phyloP scores from a whole-genome alignment of 306 rosid species.

The Quercus berberidifolia region DNA sequence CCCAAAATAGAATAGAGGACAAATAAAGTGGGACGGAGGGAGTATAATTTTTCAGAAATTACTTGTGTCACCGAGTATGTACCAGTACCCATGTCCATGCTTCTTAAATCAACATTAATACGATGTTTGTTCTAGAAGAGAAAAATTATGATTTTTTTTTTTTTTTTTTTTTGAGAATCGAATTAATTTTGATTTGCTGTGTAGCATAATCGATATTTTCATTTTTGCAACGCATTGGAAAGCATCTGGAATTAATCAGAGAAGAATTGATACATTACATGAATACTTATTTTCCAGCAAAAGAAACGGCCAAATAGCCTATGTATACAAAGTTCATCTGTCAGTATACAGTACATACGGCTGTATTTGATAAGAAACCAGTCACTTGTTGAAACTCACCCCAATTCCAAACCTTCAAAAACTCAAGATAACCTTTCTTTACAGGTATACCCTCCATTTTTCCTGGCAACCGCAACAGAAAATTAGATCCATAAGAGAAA shows the following conservation, averaged over 20 bases:
- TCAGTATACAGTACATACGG: slow-evolving; percentile 20
- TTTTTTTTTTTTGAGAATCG: no score
- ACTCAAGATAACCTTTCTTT: slow-evolving; percentile 31
- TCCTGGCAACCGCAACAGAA: slow-evolving; percentile 23
- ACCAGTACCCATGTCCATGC: no score
- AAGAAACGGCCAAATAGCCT: slow-evolving; percentile 23
- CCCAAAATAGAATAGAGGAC: no score
- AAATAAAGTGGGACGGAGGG: no score
- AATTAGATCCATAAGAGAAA: slow-evolving; percentile 9
- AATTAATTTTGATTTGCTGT: no score
- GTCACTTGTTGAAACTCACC: slow-evolving; percentile 21
- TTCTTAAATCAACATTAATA: no score
- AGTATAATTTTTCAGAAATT: no score
- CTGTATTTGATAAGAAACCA: slow-evolving; percentile 8
- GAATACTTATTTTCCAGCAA: slow-evolving; percentile 15
- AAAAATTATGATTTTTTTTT: no score
- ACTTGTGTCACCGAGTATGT: no score
- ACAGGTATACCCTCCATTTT: slow-evolving; percentile 29
- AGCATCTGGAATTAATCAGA: not conserved
- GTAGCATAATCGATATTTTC: not conserved
- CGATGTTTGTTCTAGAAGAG: no score
- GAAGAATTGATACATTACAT: slow-evolving; percentile 6
- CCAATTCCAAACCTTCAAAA: slow-evolving; percentile 22
- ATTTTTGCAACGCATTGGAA: not conserved
- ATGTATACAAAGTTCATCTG: slow-evolving; percentile 41